phyloP scores from a whole-genome alignment of 441 rosid species.

The Syzygium syzygioides region DNA sequence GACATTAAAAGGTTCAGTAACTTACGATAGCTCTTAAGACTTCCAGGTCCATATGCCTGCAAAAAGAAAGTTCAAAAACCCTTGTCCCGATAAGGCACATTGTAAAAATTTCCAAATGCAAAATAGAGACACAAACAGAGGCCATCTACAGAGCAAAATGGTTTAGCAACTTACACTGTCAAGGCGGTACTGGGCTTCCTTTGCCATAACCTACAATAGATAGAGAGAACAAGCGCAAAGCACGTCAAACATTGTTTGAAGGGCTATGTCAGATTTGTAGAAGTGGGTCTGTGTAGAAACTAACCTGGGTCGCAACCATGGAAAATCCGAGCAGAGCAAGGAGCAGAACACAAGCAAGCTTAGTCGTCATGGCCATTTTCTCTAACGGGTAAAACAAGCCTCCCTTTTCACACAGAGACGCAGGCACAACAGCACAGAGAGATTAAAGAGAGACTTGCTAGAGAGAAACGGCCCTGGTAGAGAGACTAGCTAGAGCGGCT shows the following conservation, averaged over 20 bases:
- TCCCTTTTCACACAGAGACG: not conserved
- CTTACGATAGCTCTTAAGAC: slow-evolving; percentile 59
- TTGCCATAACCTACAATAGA: slow-evolving; percentile 30
- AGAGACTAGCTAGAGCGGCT: not conserved
- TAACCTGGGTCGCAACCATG: slow-evolving; percentile 13
- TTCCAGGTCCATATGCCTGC: slow-evolving; percentile 42
- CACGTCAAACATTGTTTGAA: not conserved
- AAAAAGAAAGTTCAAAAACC: not conserved
- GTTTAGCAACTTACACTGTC: slow-evolving; percentile 29
- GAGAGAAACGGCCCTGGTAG: not conserved
- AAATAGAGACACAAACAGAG: not conserved
- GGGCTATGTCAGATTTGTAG: not conserved
- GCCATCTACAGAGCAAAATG: not conserved
- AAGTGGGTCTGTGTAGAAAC: not conserved
- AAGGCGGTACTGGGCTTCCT: slow-evolving; percentile 28
- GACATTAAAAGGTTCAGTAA: not conserved
- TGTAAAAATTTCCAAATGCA: not conserved
- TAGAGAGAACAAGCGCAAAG: not conserved
- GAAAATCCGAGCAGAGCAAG: slow-evolving; percentile 25
- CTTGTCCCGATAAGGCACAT: not conserved
- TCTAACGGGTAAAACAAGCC: not conserved
- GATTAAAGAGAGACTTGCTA: not conserved
- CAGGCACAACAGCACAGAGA: not conserved
- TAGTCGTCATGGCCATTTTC: slow-evolving; percentile 22
- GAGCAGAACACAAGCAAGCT: slow-evolving; percentile 24